Base-by-base conservation (phyloP, 257 asterid genomes). In the Solanum medicagineum region DNA sequence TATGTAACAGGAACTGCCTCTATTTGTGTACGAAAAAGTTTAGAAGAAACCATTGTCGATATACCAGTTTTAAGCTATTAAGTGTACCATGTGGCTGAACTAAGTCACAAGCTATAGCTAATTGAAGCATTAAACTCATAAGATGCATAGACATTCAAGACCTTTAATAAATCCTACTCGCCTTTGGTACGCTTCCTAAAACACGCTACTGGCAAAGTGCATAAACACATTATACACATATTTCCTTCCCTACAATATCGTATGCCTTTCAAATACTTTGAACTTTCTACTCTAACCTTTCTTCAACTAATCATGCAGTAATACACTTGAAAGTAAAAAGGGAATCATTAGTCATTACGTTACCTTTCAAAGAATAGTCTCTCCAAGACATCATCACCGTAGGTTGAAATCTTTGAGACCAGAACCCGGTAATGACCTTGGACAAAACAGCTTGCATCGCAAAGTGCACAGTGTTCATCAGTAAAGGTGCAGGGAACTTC, bases 381-480 rank as follows among this genome's bases (percentile, higher is more conserved):
- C 85, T 95, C 99, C 99, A 97, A 1, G 99, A 92, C 99, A 95
- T 97, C 10, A 15, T 63, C 69, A 42, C 88, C 84, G 97, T 87
- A 51, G 99, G 89, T 45, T 91, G 94, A 89, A 92, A 95, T 91
- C 93, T 88, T 70, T 94, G 91, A 45, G 98, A 91, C 98, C 98
- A 97, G 88, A 92, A 93, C 97, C 98, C 95, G 4, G 98, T 94
- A 85, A 97, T 94, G 87, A 87, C 94, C 87, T 90, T 97, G 53
- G 99, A 93, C 86, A 97, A 87, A 85, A 90, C 87, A 86, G 99
- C 99, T 95, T 97, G 99, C 99, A 97, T 97, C 69, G 93, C 36
- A 87, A 97, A 97, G 85, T 97, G 99, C 83, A 97, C 89, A 2
- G 99, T 93, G 86, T 97, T 97, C 99, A 97, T 95, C 91, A 95